These are phyloP conservation scores for Mycena galopus DNA, from an alignment of 768 basidiomycete genomes.

Conservation along the genomic window DNA sequence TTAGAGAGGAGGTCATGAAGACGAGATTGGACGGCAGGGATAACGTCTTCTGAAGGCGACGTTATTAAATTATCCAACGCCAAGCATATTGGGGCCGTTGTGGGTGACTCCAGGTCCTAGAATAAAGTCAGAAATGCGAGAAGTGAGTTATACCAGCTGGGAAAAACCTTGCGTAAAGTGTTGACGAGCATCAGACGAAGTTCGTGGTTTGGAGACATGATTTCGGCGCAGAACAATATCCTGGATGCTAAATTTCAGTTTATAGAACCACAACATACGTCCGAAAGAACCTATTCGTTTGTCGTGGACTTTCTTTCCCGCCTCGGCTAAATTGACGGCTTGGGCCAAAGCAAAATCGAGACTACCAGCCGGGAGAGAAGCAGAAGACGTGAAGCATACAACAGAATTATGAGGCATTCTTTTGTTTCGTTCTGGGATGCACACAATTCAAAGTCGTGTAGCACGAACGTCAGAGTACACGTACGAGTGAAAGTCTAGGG, in stretches of 20 bases:
- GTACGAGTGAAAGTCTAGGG: conserved; percentile 65
- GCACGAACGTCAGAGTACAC: conserved; percentile 44
- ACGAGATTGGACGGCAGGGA: conserved; percentile 81
- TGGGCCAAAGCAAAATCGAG: conserved; percentile 82
- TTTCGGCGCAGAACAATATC: conserved; percentile 83
- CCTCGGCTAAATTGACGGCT: conserved; percentile 83
- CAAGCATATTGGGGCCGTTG: conserved; percentile 71
- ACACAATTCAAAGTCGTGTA: conserved; percentile 29
- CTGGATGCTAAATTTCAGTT: conserved; percentile 52
- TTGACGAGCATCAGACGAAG: conserved; percentile 88
- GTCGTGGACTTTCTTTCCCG: conserved; percentile 69
- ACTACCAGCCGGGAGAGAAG: conserved; percentile 54
- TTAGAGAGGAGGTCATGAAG: conserved; percentile 77
- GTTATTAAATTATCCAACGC: conserved; percentile 79
- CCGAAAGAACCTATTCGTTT: conserved; percentile 71
- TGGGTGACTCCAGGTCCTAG: conserved; percentile 79
- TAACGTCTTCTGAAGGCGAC: conserved; percentile 72
- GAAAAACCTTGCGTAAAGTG: conserved; percentile 81
- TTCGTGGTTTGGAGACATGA: conserved; percentile 79
- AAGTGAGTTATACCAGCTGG: neutral
- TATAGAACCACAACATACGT: neutral
- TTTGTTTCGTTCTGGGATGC: conserved; percentile 68
- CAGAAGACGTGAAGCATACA: conserved; percentile 70
- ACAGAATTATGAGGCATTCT: conserved; percentile 74
- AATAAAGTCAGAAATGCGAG: neutral